A percentile compares a stretch with the other conserved stretches of the same genome.
These are phyloP conservation scores for Colletotrichum sp. DNA, from an alignment of 2,329 filamentous ascomycete species.

Conservation along the genomic window DNA sequence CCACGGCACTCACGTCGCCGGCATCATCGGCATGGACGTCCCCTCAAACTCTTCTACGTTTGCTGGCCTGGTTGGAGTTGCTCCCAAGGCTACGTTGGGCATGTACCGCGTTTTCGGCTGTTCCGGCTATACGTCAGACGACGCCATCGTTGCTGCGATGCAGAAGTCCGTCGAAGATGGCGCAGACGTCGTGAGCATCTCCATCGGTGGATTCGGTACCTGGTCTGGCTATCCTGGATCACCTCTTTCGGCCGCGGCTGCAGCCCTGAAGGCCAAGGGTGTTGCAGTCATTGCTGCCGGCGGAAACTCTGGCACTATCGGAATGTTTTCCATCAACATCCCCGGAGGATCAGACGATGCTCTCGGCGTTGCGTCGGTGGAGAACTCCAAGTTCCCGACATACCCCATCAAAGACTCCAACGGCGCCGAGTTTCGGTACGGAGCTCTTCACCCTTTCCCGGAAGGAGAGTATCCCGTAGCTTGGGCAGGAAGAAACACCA, in stretches of 20 bases:
- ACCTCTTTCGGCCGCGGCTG: slow-evolving; percentile 41
- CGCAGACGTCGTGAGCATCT: slow-evolving; percentile 32
- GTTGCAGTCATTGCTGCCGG: slow-evolving; percentile 57
- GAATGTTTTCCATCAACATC: slow-evolving; percentile 54
- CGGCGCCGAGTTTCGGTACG: slow-evolving; percentile 9
- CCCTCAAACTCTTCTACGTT: neutral
- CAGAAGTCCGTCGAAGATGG: slow-evolving; percentile 27
- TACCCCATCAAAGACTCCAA: neutral
- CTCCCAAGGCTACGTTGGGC: slow-evolving; percentile 26
- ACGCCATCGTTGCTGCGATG: slow-evolving; percentile 30
- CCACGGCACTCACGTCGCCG: slow-evolving; percentile 29
- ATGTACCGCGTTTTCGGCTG: slow-evolving; percentile 28
- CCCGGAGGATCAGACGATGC: slow-evolving; percentile 53
- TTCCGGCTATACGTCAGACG: slow-evolving; percentile 20
- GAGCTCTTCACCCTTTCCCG: slow-evolving; percentile 1
- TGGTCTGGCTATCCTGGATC: slow-evolving; percentile 1
- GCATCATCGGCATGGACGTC: slow-evolving; percentile 22
- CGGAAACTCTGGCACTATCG: slow-evolving; percentile 51
- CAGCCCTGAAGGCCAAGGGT: slow-evolving; percentile 58
- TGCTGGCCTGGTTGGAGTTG: slow-evolving; percentile 25
- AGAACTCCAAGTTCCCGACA: slow-evolving; percentile 41
- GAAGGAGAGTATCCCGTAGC: slow-evolving; percentile 1
- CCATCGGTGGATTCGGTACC: slow-evolving; percentile 19
- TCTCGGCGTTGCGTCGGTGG: slow-evolving; percentile 53
- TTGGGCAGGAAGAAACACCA: neutral